These are phyloP conservation scores for Fusarium domesticum DNA, from an alignment of 2,329 filamentous ascomycete species.

Conservation along the genomic window DNA sequence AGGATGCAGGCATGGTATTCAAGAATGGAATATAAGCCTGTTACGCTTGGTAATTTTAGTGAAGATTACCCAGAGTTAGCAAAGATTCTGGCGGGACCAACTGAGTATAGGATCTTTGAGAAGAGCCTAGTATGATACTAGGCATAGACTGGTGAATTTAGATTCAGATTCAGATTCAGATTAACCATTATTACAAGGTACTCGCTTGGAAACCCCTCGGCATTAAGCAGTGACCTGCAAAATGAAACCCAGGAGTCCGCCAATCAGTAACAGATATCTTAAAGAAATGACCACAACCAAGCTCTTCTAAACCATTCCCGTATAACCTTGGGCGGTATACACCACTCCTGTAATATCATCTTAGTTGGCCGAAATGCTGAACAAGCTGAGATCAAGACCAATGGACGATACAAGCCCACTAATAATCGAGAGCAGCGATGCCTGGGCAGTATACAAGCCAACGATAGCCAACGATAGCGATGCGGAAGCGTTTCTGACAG, in stretches of 20 bases:
- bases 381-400: background rate
- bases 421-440: background rate
- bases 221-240: too few relatives aligned
- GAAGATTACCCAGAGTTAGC: constrained; percentile 30
- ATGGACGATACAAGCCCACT: background rate
- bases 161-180: too few relatives aligned
- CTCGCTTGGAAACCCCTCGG: too few relatives aligned
- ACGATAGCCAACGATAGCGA: constrained; percentile 3
- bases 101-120: constrained; percentile 30
- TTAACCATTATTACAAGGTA: too few relatives aligned
- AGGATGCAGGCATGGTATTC: constrained; percentile 30
- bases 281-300: too few relatives aligned
- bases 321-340: too few relatives aligned
- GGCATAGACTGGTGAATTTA: too few relatives aligned
- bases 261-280: too few relatives aligned
- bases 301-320: too few relatives aligned
- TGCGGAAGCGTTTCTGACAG: background rate
- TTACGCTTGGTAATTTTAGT: constrained; percentile 27
- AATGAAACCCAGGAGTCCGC: too few relatives aligned
- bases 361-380: background rate
- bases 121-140: constrained; percentile 15
- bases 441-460: background rate
- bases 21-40: constrained; percentile 28
- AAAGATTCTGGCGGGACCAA: constrained; percentile 25
- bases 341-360: too few relatives aligned